Evolutionary conservation across 495 filamentous ascomycete species (phyloP), one percentile per base, ranked within the genome.

Genomic region (Daldinia bambusicola): DNA sequence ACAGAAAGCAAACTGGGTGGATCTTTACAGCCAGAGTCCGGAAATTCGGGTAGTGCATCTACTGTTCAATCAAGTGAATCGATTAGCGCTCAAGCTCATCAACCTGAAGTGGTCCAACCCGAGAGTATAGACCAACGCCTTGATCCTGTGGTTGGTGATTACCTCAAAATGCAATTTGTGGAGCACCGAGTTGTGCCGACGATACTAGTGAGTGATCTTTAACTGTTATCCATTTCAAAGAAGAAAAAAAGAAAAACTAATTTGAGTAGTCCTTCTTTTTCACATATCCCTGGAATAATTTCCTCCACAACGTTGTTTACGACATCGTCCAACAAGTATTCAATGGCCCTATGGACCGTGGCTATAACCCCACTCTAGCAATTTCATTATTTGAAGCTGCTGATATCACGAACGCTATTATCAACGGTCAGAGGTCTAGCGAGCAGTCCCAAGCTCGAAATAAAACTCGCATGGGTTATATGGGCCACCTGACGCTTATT

Each of bases 271-370:
- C 79, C 62, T 98, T 99, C 83, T 99, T 99, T 83, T 99, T 98
- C 85, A 90, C 89, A 60, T 98, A 98, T 78, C 96, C 95, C 4
- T 99, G 95, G 95, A 99, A 99, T 76, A 99, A 99, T 79, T 99
- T 99, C 76, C 88, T 99, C 22, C 95, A 99, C 79, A 99, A 99
- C 80, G 95, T 99, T 48, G 95, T 99, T 26, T 99, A 99, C 78
- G 95, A 99, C 78, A 94, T 99, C 69, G 91, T 99, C 12, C 95
- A 99, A 78, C 95, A 99, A 82, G 96, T 99, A 0, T 99, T 99
- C 81, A 99, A 99, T 75, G 95, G 96, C 0, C 92, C 92, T 12
- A 97, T 99, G 92, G 94, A 98, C 70, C 90, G 94, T 58, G 93
- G 95, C 13, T 98, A 89, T 78, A 99, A 99, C 80, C 90, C 93